Conservation (phyloP, 2,329 filamentous ascomycete genomes). For the Cladophialophora carrionii region DNA sequence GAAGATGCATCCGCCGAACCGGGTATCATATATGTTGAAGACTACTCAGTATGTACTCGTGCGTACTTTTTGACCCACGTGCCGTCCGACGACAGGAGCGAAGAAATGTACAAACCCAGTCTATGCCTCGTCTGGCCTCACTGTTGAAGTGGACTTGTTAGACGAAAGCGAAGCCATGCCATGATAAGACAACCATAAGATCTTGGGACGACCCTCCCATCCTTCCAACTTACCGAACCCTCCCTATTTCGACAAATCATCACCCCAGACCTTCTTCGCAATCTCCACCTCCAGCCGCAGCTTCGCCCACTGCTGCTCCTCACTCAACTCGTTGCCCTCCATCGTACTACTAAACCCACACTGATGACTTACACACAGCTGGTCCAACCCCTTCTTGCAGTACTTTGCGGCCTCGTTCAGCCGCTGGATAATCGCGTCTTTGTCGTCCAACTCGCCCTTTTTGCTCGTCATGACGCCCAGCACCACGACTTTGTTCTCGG, state of each 20-base stretch:
- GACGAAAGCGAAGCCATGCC: background rate
- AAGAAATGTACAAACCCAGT: background rate
- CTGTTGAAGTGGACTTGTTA: slow-evolving; percentile 3
- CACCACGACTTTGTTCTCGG: slow-evolving; percentile 59
- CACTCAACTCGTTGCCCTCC: slow-evolving; percentile 59
- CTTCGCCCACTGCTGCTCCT: slow-evolving; percentile 64
- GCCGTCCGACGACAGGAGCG: background rate
- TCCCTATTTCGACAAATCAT: slow-evolving; percentile 45
- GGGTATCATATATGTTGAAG: slow-evolving; percentile 2
- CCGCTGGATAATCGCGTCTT: slow-evolving; percentile 48
- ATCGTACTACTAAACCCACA: slow-evolving; percentile 62
- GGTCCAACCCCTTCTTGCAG: slow-evolving; percentile 58
- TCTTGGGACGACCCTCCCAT: background rate
- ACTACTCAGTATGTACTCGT: background rate
- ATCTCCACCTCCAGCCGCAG: slow-evolving; percentile 59
- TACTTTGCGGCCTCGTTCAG: slow-evolving; percentile 53
- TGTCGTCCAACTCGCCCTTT: slow-evolving; percentile 61
- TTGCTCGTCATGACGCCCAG: slow-evolving; percentile 61
- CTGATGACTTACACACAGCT: slow-evolving; percentile 62
- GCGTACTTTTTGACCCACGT: background rate
- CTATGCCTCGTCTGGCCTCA: background rate
- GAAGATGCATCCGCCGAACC: background rate
- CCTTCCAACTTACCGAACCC: background rate
- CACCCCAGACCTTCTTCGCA: slow-evolving; percentile 61
- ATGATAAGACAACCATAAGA: background rate